Conservation (phyloP, 2,329 filamentous ascomycete genomes). For the Myotisia sp. region DNA sequence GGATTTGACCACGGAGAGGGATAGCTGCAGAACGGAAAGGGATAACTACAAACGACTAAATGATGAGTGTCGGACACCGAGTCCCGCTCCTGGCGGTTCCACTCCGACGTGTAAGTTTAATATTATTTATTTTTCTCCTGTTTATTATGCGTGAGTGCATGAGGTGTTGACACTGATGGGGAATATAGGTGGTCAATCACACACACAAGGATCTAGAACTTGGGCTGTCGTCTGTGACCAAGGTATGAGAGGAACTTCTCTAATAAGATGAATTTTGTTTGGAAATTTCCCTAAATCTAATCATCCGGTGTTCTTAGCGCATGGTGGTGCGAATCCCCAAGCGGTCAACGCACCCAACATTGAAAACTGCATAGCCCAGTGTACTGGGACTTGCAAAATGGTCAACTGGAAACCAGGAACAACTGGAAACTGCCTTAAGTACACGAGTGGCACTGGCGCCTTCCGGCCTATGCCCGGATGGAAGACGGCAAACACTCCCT, state of each 20-base stretch:
- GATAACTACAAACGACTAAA: background rate
- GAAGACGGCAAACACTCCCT: background rate
- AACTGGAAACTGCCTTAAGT: background rate
- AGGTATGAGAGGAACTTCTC: background rate
- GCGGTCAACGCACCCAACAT: background rate
- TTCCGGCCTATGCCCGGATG: background rate
- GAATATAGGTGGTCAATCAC: background rate
- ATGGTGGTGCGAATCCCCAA: background rate
- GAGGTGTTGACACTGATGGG: background rate
- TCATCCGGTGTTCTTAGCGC: background rate
- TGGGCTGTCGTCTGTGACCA: background rate
- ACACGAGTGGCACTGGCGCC: background rate
- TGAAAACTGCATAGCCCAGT: background rate
- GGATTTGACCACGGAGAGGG: background rate
- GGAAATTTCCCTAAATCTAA: background rate
- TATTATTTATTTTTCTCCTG: background rate
- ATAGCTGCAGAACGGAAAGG: background rate
- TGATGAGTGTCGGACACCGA: background rate
- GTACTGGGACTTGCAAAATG: background rate
- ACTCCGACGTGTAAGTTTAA: background rate
- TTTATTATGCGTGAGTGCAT: background rate
- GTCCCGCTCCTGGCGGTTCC: background rate
- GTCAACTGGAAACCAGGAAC: background rate
- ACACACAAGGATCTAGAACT: background rate
- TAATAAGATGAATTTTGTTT: background rate